Percentiles rank a stretch among this genome's conserved stretches.
Conservation (phyloP, 768 basidiomycete species). For the Lyophyllum semitale region DNA sequence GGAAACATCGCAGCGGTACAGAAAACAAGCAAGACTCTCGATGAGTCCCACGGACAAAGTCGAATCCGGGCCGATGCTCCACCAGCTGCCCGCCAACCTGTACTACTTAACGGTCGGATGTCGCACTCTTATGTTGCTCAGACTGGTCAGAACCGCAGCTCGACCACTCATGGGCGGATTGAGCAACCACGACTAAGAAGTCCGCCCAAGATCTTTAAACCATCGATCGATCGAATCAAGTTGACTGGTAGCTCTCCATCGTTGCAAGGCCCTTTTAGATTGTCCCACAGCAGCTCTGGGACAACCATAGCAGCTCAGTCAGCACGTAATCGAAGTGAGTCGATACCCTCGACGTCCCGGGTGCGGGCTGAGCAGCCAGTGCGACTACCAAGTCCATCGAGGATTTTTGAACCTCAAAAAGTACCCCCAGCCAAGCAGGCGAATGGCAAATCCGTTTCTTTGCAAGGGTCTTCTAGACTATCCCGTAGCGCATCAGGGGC, state of each 20-base stretch:
- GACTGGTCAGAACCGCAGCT: too few species aligned
- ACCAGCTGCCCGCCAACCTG: conserved; percentile 2
- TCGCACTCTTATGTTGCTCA: neutral
- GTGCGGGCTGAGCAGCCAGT: neutral
- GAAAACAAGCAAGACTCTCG: neutral
- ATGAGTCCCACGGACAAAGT: neutral
- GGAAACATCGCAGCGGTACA: neutral
- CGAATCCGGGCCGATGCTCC: neutral
- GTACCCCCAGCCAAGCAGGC: conserved; percentile 23
- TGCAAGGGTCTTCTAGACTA: neutral
- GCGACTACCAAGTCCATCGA: neutral
- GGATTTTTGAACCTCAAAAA: neutral
- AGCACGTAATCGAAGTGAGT: too few species aligned
- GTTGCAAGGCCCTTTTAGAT: too few species aligned
- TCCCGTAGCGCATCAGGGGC: neutral
- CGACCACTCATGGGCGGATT: too few species aligned
- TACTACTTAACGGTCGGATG: conserved; percentile 11
- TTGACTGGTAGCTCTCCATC: too few species aligned
- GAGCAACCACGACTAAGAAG: too few species aligned
- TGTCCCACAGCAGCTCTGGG: too few species aligned
- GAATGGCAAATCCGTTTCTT: neutral
- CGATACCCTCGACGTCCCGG: neutral
- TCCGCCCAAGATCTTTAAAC: too few species aligned
- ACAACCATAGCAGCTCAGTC: too few species aligned
- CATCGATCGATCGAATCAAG: too few species aligned